These are phyloP conservation scores for Diaporthe ilicicola DNA, from an alignment of 2,329 filamentous ascomycete species.

Conservation along the genomic window DNA sequence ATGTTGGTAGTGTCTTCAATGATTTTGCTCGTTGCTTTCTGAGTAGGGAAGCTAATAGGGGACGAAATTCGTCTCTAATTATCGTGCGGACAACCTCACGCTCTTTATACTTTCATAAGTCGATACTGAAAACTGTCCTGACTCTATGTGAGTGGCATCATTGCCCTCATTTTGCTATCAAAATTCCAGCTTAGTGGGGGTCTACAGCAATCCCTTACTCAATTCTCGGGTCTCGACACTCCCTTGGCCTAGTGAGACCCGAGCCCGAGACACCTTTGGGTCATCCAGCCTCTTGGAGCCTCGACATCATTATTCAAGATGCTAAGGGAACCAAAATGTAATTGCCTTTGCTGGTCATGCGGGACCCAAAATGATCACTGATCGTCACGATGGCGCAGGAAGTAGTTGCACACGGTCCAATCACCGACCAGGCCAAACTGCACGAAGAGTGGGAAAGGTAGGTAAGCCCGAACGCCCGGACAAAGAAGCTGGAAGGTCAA, in stretches of 20 bases:
- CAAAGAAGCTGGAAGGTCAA: not conserved
- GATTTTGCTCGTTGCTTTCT: not conserved
- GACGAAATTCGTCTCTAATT: too few species aligned
- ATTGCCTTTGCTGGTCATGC: not conserved
- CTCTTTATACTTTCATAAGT: not conserved
- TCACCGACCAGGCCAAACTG: not conserved
- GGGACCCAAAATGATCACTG: not conserved
- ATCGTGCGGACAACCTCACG: not conserved
- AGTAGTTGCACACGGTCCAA: not conserved
- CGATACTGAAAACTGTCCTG: too few species aligned
- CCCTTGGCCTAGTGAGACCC: conserved; percentile 2
- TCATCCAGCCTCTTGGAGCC: not conserved
- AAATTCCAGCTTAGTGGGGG: not conserved
- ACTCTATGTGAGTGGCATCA: not conserved
- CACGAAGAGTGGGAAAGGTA: not conserved
- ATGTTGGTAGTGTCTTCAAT: not conserved
- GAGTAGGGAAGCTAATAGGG: not conserved
- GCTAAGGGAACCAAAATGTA: not conserved
- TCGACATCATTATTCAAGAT: not conserved
- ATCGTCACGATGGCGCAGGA: not conserved
- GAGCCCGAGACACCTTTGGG: not conserved
- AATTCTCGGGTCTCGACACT: not conserved
- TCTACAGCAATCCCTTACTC: not conserved
- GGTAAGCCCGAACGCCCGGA: not conserved
- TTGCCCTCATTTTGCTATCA: conserved; percentile 5